Evolutionary conservation across 1,284 basidiomycete species (phyloP).

Genomic region (Phellopilus nigrolimitatus): DNA sequence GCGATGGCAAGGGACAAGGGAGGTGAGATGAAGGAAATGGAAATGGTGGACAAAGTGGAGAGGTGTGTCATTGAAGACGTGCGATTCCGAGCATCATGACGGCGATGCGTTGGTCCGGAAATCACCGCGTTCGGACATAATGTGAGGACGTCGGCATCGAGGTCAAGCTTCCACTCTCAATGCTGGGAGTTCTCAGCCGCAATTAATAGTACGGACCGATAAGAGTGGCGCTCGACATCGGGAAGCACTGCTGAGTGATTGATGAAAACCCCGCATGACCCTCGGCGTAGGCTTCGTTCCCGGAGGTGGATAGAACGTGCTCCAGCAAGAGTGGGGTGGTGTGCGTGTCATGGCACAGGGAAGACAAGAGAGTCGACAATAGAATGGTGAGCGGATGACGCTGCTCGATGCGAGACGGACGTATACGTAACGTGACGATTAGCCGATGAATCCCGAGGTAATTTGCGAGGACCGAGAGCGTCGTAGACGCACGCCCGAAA

Average conservation of each 20-base stretch:
- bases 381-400: constrained; percentile 2
- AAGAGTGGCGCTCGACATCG: not conserved
- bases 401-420: constrained; percentile 3
- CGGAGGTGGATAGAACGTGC: not conserved
- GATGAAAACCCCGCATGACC: not conserved
- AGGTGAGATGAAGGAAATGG: too few species aligned
- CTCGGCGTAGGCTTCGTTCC: not conserved
- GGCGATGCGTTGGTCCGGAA: too few species aligned
- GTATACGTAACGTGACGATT: constrained; percentile 6
- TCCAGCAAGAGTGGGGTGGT: constrained; percentile 3
- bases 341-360: not conserved
- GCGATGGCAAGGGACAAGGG: too few species aligned
- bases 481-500: not conserved
- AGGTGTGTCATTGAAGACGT: too few species aligned
- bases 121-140: too few species aligned
- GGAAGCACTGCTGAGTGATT: not conserved
- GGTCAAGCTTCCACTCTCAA: not conserved
- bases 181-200: too few species aligned
- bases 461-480: constrained; percentile 12
- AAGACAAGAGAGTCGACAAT: not conserved
- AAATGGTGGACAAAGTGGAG: too few species aligned
- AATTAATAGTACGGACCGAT: not conserved
- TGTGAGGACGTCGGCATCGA: not conserved
- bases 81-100: too few species aligned
- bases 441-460: constrained; percentile 6